Evolutionary conservation across 306 rosid species (phyloP), one percentile per base, ranked within the genome.

Genomic region (Lupinus albus): DNA sequence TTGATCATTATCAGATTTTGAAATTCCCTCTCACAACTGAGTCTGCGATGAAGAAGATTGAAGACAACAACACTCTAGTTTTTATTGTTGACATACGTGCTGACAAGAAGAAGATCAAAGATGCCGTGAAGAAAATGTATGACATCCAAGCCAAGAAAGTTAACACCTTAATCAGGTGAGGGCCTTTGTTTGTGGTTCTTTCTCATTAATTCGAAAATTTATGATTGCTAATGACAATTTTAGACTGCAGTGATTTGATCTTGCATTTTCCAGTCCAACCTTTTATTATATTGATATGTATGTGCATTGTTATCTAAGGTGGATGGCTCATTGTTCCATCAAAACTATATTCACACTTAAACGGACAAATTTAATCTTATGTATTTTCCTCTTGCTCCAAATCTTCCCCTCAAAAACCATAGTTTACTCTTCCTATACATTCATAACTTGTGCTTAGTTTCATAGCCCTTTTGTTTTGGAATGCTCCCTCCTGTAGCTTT

Each of bases 91-190:
- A 91, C 78, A 59, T 91, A 0, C 83, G 92, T n/a, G 92, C 97
- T 7, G 88, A 91, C 91, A 91, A 91, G 78, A 91, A 91, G 90
- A 91, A 88, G 82, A 91, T 91, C 17, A 91, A 91, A 80, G 91
- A 81, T 66, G 92, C 97, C 0, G 95, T 91, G 30, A 88, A 84
- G 79, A 91, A 91, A 77, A 88, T 91, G 97, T 91, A 91, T 1
- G 97, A 91, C 61, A 88, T 91, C 75, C 97, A 88, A 76, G 81
- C 97, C 49, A 91, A 86, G 88, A 88, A 91, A 81, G 95, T 91
- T 4, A 88, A 91, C 70, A 88, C 97, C 53, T 79, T 91, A 84
- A 91, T 88, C 82, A 91, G 95, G 97, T 84, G 68, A 59, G 68
- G 55, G 79, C 25, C 55, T 38, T 55, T 33, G 6, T 16, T 9